Evolutionary conservation across 139 green algal species (phyloP).

Genomic region (Tetratostichococcus sp.): DNA sequence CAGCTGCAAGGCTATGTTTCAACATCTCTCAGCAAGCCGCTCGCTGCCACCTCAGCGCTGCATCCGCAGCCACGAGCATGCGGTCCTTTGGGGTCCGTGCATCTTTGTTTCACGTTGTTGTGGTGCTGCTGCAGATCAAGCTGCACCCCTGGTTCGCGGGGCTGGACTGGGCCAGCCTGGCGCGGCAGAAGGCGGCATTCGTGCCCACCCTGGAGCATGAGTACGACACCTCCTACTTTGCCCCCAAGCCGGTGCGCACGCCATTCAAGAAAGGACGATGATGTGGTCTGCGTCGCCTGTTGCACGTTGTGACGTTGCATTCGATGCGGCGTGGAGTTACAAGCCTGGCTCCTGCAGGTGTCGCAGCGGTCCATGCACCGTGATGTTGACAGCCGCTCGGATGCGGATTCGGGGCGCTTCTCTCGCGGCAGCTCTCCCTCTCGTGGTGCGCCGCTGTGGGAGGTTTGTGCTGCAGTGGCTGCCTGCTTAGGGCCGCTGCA

Average conservation of each 20-base stretch:
- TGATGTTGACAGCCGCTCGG: neutral
- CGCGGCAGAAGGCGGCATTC: slow-evolving; percentile 72
- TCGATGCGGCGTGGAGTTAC: neutral
- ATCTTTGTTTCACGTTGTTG: too few species aligned
- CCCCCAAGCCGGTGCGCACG: slow-evolving; percentile 9
- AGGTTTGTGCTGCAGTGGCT: too few species aligned
- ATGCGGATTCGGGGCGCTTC: neutral
- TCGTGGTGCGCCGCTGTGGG: neutral
- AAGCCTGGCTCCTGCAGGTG: slow-evolving; percentile 2
- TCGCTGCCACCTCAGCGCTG: too few species aligned
- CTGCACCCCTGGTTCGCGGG: slow-evolving; percentile 78
- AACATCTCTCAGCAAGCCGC: neutral
- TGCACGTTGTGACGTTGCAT: neutral
- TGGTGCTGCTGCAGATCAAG: slow-evolving; percentile 62
- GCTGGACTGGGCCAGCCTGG: slow-evolving; percentile 72
- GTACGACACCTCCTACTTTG: slow-evolving; percentile 74
- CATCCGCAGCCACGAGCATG: too few species aligned
- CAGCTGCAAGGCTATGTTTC: neutral
- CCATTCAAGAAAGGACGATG: neutral
- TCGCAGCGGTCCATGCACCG: neutral
- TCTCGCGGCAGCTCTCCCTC: neutral
- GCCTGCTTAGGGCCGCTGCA: too few species aligned
- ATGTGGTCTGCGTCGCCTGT: neutral
- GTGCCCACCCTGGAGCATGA: slow-evolving; percentile 56
- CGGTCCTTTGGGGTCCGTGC: too few species aligned